Base-by-base conservation (phyloP, 2,329 filamentous ascomycete species). In the Shiraia bambusicola region DNA sequence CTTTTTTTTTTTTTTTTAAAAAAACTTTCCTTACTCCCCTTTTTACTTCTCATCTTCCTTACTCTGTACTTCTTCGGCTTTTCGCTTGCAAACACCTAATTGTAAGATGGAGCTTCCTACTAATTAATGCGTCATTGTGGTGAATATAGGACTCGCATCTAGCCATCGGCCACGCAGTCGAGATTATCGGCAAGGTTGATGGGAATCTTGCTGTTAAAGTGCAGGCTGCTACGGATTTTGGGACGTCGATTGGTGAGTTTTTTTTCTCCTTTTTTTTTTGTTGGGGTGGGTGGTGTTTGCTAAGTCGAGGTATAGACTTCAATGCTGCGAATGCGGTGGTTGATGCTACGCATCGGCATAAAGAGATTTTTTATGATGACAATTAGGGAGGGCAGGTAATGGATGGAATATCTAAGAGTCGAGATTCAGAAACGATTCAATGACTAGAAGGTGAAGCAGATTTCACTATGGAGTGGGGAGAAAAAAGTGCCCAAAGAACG, bases 101-200 rank as follows among this genome's bases (percentile, higher is more conserved):
- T n/a, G n/a, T n/a, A n/a, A n/a, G n/a, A 14, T 24, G 15, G 2
- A 25, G 16, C 32, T 6, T n/a, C n/a, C n/a, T n/a, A n/a, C n/a
- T n/a, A n/a, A n/a, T 24, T 13, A 34, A 4, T 24, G 16, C 6
- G 9, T n/a, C 9, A 35, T 15, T 26, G 19, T n/a, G 14, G 6
- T 19, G 28, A 31, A 36, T 12, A 28, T 35, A 90, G 87, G 86
- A 91, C 45, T 74, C 80, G 1, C 86, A 89, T 57, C 79, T 91
- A 15, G 75, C 78, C 16, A 76, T 82, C 37, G 83, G 84, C 35
- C 85, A 88, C 61, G 83, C 79, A 7, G 84, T 83, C 8, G 87
- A 93, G 61, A 72, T 93, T 50, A 86, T 92, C 48, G 88, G 87
- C 52, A 91, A 89, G 66, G 87, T 93, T 33, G 84, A 87, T 58